Percentiles rank a stretch among this genome's conserved stretches.
Evolutionary conservation across 371 early-diverging fungal species (phyloP).

Genomic region (Edhazardia aedis): DNA sequence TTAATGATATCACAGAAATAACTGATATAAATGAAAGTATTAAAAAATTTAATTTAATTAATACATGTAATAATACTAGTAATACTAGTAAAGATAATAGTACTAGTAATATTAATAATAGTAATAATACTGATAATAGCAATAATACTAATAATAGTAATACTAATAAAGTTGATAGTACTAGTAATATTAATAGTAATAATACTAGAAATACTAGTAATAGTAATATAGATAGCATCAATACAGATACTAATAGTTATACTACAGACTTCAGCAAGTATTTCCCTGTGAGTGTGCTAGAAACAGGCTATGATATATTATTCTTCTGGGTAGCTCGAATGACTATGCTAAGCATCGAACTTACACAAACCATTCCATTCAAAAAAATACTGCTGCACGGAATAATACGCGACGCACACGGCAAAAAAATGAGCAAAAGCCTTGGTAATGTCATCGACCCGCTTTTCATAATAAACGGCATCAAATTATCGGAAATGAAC

Average conservation of each 20-base stretch:
- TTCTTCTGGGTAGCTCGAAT: slow-evolving; percentile 99
- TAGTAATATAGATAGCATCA: slow-evolving; percentile 4
- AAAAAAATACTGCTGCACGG: slow-evolving; percentile 70
- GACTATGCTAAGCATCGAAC: slow-evolving; percentile 87
- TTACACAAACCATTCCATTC: slow-evolving; percentile 81
- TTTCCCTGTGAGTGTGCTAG: slow-evolving; percentile 74
- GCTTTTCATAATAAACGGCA: slow-evolving; percentile 83
- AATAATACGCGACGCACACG: slow-evolving; percentile 94
- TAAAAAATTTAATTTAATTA: slow-evolving; percentile 40
- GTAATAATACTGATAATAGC: neutral
- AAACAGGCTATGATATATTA: slow-evolving; percentile 95
- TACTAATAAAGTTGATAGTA: too few relatives aligned
- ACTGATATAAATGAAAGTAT: too few relatives aligned
- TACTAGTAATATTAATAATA: slow-evolving; percentile 3
- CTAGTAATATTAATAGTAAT: slow-evolving; percentile 6
- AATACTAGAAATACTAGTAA: too few relatives aligned
- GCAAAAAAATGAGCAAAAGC: slow-evolving; percentile 93
- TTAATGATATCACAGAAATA: too few relatives aligned
- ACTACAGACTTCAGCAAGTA: slow-evolving; percentile 61
- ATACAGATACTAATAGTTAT: neutral
- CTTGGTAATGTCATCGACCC: slow-evolving; percentile 98
- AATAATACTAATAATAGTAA: neutral
- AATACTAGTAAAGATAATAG: too few relatives aligned
- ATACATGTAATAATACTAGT: slow-evolving; percentile 22
- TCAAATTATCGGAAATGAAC: slow-evolving; percentile 55